Percentiles rank a stretch among this genome's conserved stretches.
These are phyloP conservation scores for Beauveria asiatica DNA, from an alignment of 2,329 filamentous ascomycete genomes.

Conservation along the genomic window DNA sequence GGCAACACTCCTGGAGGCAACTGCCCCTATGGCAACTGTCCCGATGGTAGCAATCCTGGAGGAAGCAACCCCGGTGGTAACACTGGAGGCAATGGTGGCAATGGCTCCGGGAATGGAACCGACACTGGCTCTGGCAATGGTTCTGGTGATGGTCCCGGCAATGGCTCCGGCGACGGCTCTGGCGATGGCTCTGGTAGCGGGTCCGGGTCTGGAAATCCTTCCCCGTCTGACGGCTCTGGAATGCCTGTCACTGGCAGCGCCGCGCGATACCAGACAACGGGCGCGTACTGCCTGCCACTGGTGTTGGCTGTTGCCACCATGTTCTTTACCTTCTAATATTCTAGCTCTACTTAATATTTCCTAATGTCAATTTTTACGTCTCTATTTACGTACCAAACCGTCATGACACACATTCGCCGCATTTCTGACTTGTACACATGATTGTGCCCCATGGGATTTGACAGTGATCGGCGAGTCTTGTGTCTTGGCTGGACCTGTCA, in stretches of 20 bases:
- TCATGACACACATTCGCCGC: not conserved
- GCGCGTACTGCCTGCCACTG: not conserved
- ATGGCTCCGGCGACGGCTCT: not conserved
- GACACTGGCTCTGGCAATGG: not conserved
- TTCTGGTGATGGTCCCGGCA: not conserved
- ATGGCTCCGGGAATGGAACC: not conserved
- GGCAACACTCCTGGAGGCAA: not conserved
- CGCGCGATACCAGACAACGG: not conserved
- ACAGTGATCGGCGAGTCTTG: not conserved
- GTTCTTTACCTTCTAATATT: slow-evolving; percentile 1
- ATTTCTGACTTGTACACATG: not conserved
- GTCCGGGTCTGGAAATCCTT: not conserved
- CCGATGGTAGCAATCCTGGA: not conserved
- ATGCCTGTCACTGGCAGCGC: not conserved
- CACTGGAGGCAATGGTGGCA: not conserved
- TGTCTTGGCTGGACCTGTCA: not conserved
- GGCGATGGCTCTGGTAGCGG: not conserved
- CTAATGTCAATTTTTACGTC: not conserved
- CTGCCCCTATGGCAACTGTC: not conserved
- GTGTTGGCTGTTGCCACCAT: not conserved
- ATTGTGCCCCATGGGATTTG: not conserved
- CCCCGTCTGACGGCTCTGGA: not conserved
- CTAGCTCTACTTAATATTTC: not conserved
- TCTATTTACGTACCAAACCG: not conserved
- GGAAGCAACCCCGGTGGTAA: not conserved